A percentile compares a stretch with the other conserved stretches of the same genome.
phyloP scores from a whole-genome alignment of 371 early-diverging fungal species.

The Ordospora pajunii region DNA sequence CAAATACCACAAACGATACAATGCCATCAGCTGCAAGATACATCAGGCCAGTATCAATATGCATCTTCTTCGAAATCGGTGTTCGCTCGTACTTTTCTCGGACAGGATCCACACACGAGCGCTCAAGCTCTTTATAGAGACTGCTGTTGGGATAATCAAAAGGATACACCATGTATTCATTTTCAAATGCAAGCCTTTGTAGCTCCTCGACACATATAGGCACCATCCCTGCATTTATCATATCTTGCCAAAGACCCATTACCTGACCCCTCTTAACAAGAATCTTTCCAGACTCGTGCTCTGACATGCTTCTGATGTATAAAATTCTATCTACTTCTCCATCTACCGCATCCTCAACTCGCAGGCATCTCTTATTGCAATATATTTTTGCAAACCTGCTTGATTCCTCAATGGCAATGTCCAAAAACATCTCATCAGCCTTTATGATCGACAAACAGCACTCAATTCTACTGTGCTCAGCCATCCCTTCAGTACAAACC shows the following conservation, averaged over 20 bases:
- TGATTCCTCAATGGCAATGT: neutral
- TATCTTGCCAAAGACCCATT: conserved; percentile 17
- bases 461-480: neutral
- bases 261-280: conserved; percentile 21
- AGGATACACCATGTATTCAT: conserved; percentile 29
- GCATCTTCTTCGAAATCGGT: conserved; percentile 35
- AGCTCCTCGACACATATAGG: conserved; percentile 51
- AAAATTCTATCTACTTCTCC: neutral
- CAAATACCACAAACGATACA: conserved; percentile 33
- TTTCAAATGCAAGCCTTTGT: conserved; percentile 49
- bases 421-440: neutral
- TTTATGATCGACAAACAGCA: conserved; percentile 18
- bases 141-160: conserved; percentile 38
- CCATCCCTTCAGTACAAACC: neutral
- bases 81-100: conserved; percentile 42
- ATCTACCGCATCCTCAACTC: neutral
- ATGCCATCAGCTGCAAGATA: neutral
- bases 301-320: neutral
- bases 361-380: neutral
- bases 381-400: neutral
- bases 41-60: conserved; percentile 10
- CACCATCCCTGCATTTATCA: conserved; percentile 39
- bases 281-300: conserved; percentile 30
- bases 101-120: neutral
- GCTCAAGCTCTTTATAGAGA: conserved; percentile 36